Base-by-base conservation (phyloP, 2,329 filamentous ascomycete species). In the Colletotrichum paranaense region DNA sequence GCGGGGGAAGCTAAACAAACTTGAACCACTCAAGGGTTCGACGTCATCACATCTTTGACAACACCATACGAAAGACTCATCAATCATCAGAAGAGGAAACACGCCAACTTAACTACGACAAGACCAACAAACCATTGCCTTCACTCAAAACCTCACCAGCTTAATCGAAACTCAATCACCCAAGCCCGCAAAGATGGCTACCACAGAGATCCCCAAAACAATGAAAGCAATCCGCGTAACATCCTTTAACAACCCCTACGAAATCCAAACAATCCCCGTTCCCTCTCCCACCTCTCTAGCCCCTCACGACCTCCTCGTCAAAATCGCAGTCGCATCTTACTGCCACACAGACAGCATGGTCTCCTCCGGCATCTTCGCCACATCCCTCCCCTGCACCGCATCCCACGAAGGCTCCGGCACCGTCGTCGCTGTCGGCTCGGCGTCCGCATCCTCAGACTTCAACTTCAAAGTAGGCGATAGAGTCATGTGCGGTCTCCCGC, bases 281-380 rank as follows among this genome's bases (percentile, higher is more conserved):
- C 42, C 42, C 16, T 49, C 42, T 9, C 42, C 19, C 1, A n/a
- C 42, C 19, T 49, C 42, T 19, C 16, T 49, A 8, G 42, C 42
- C 16, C 84, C 86, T 0, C 77, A 88, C 75, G 90, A 92, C 75
- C 81, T 92, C n/a, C 85, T 92, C 46, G 83, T 92, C 77, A 90
- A 89, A 78, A 83, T 90, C 64, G 89, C 88, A 67, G 88, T 89
- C 19, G 89, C 88, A 11, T 90, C 88, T 1, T 86, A 91, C 77
- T 92, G 90, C 81, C 90, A 92, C 81, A 92, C 90, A 1, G 90
- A 92, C 81, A 80, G 80, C 73, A 89, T 91, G 87, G 88, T 91
- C 4, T 76, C 77, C 7, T 77, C 82, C 2, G 90, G 90, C 60
- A 79, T 84, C 58, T 87, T 91, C 78, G 79, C 78, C 7, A 84